Percentiles rank a stretch among this genome's conserved stretches.
Evolutionary conservation across 202 grass and related monocot genomes (phyloP).

Genomic region (Schoenoplectus tabernaemontani): DNA sequence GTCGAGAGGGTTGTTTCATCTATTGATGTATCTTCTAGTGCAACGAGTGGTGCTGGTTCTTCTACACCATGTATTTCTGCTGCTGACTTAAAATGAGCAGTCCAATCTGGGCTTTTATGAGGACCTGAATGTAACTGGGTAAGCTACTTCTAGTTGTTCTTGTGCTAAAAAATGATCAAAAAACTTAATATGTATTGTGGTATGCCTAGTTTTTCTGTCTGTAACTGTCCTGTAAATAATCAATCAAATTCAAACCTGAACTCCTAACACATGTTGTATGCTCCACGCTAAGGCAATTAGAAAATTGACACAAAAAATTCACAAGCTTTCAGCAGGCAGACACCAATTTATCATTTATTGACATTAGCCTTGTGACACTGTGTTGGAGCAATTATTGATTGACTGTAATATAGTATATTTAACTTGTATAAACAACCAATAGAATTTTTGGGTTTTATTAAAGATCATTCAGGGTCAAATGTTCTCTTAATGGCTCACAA

Average conservation of each 20-base stretch:
- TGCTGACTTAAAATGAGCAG: conserved; percentile 43
- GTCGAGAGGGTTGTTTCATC: conserved; percentile 9
- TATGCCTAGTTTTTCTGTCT: neutral
- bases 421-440: neutral
- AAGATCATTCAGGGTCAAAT: neutral
- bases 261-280: neutral
- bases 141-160: neutral
- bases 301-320: neutral
- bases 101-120: conserved; percentile 1
- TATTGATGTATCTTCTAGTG: neutral
- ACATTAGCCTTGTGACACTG: neutral
- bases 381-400: neutral
- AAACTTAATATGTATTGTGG: neutral
- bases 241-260: neutral
- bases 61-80: conserved; percentile 43
- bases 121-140: conserved; percentile 15
- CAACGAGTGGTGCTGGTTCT: conserved; percentile 27
- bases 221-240: neutral
- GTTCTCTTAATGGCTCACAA: neutral
- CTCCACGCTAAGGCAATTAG: neutral
- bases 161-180: neutral
- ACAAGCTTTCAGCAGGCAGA: neutral
- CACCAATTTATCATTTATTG: neutral
- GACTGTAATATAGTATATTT: neutral
- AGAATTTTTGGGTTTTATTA: neutral